Evolutionary conservation across 2,329 filamentous ascomycete species (phyloP).

Genomic region (Dactylellina haptotyla): DNA sequence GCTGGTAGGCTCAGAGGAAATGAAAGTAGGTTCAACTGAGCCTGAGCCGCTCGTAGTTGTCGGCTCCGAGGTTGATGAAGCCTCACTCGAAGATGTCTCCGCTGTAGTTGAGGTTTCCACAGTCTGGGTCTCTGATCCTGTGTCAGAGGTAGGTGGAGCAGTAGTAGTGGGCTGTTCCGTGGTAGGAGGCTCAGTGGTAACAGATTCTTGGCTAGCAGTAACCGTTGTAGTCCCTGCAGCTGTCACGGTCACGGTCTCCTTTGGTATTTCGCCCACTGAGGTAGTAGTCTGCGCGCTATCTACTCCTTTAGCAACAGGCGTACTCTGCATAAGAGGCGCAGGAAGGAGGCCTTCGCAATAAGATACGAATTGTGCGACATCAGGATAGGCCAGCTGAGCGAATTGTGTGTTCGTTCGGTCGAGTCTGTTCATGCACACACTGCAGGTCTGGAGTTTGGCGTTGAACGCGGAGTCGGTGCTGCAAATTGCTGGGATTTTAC

Average conservation of each 20-base stretch:
- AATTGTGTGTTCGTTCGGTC: conserved; percentile 42
- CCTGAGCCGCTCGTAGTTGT: not conserved
- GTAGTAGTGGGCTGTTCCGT: not conserved
- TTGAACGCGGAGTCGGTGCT: conserved; percentile 37
- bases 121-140: not conserved
- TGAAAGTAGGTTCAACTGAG: conserved; percentile 16
- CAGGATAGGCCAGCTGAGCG: conserved; percentile 40
- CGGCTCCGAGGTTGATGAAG: not conserved
- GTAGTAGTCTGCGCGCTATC: conserved; percentile 34
- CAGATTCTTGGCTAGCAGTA: not conserved
- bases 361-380: conserved; percentile 50
- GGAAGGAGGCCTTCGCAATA: conserved; percentile 49
- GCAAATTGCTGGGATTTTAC: conserved; percentile 48
- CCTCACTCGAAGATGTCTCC: not conserved
- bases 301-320: conserved; percentile 46
- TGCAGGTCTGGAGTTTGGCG: conserved; percentile 45
- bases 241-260: conserved; percentile 37
- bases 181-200: not conserved
- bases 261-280: conserved; percentile 1
- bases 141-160: conserved; percentile 1
- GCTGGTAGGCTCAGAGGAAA: conserved; percentile 6
- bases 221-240: conserved; percentile 18
- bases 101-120: not conserved
- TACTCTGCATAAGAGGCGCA: conserved; percentile 33
- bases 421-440: conserved; percentile 35